Evolutionary conservation across 441 rosid genomes (phyloP), one percentile per base, ranked within the genome.

Genomic region (Brassica balearica): DNA sequence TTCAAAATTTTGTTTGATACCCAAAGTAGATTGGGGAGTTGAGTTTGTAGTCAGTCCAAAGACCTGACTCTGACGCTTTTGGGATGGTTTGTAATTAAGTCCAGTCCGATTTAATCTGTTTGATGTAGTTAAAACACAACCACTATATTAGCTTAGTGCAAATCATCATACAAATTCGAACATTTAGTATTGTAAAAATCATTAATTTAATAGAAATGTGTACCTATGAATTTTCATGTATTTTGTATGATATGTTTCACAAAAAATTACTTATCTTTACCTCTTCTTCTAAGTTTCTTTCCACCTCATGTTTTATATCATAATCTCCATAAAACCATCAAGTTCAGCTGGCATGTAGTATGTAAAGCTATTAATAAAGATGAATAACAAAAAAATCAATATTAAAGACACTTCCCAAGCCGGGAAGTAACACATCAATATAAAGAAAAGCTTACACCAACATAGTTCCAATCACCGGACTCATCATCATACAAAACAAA

Each of bases 351-450:
- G 2, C 60, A 55, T 17, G 2, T 36, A 36, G 41, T 36, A 17
- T 46, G 53, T 53, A 2, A 51, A 53, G 56, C 17, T 48, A 46
- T 51, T 2, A 65, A 3, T 64, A 9, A 3, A 51, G 36, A 55
- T 1, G 12, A 76, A 48, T 8, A 76, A 76, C 51, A 8, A 59
- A 75, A 20, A 17, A 46, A 60, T 63, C 48, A 29, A 29, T 23
- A 64, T 22, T 22, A 58, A 79, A 36, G 78, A 69, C 67, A 64
- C 11, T 63, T 79, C 75, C 72, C 6, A 14, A 74, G 78, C 9
- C 69, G 56, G 82, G 78, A 74, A 63, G 41, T 62, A 65, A 68
- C 77, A 73, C 65, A 59, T 5, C 20, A 8, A 48, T 46, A 48
- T 48, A 48, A 48, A 51, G 1, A 46, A 58, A 61, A n/a, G 51